phyloP scores from a whole-genome alignment of 2,329 filamentous ascomycete species.

The Claviceps africana region DNA sequence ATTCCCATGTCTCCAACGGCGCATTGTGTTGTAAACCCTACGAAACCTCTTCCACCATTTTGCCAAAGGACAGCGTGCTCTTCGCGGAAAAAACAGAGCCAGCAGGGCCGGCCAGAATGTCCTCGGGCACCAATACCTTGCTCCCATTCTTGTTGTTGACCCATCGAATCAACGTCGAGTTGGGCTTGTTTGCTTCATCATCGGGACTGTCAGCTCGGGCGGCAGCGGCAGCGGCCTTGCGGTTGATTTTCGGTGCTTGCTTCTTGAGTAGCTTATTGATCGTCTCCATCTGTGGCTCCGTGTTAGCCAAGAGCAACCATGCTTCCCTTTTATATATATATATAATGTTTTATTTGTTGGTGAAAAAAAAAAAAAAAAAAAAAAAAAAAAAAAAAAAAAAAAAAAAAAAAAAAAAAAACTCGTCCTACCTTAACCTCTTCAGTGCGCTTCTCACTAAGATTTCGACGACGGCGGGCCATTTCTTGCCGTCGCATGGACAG shows the following conservation, averaged over 20 bases:
- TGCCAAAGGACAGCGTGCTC: constrained; percentile 22
- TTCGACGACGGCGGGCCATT: constrained; percentile 46
- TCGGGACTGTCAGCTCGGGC: constrained; percentile 35
- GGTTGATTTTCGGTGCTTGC: constrained; percentile 62
- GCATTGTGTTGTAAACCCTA: constrained; percentile 13
- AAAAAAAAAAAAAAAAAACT: not conserved
- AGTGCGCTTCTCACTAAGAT: constrained; percentile 50
- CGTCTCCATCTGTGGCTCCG: constrained; percentile 55
- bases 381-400: not conserved
- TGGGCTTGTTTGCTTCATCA: constrained; percentile 32
- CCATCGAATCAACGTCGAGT: constrained; percentile 55
- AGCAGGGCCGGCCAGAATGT: constrained; percentile 50
- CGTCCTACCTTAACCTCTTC: constrained; percentile 46
- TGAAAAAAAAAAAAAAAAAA: not conserved
- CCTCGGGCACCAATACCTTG: constrained; percentile 49
- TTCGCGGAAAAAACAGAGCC: constrained; percentile 41
- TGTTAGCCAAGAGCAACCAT: not conserved
- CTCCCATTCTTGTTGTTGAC: constrained; percentile 52
- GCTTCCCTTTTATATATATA: too few species aligned
- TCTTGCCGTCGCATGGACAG: constrained; percentile 47
- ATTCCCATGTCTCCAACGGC: too few species aligned
- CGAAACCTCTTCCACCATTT: constrained; percentile 42
- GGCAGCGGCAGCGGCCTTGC: constrained; percentile 30
- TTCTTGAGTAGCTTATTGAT: constrained; percentile 85
- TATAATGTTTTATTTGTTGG: too few species aligned